Percentiles rank a stretch among this genome's conserved stretches.
Conservation (phyloP, 176 grass and related monocot species). For the Zea luxurians region DNA sequence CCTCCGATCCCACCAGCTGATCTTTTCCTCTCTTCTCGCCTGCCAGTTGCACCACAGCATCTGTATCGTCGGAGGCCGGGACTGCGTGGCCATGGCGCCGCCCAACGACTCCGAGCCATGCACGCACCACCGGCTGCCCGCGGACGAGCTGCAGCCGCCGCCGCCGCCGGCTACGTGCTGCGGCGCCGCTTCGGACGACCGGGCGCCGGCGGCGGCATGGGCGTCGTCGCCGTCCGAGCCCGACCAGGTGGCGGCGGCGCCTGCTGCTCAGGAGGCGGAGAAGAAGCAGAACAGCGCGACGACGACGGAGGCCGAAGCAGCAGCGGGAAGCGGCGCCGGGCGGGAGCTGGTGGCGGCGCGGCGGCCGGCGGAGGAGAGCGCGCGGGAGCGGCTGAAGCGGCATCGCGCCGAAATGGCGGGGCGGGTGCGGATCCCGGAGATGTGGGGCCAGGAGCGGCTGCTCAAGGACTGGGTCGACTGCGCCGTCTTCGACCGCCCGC, state of each 20-base stretch:
- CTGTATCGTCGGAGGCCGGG: not conserved
- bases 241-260: not conserved
- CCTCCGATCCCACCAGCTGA: not conserved
- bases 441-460: constrained; percentile 58
- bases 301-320: no score
- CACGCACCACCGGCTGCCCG: not conserved
- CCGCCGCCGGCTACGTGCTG: not conserved
- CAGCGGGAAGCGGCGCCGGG: not conserved
- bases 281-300: not conserved
- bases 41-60: constrained; percentile 6
- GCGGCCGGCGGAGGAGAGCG: constrained; percentile 28
- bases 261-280: no score
- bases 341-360: not conserved
- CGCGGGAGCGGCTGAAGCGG: constrained; percentile 60
- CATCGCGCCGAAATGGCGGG: constrained; percentile 61
- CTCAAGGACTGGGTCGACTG: constrained; percentile 62
- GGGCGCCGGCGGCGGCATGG: not conserved
- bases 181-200: not conserved
- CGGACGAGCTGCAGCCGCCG: not conserved
- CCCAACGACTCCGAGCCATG: constrained; percentile 14
- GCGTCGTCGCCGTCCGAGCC: not conserved
- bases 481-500: constrained; percentile 56
- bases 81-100: constrained; percentile 30
- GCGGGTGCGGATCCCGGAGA: constrained; percentile 59
- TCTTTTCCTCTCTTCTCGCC: not conserved